These are phyloP conservation scores for Adansonia digitata DNA, from an alignment of 345 rosid genomes.

Conservation along the genomic window DNA sequence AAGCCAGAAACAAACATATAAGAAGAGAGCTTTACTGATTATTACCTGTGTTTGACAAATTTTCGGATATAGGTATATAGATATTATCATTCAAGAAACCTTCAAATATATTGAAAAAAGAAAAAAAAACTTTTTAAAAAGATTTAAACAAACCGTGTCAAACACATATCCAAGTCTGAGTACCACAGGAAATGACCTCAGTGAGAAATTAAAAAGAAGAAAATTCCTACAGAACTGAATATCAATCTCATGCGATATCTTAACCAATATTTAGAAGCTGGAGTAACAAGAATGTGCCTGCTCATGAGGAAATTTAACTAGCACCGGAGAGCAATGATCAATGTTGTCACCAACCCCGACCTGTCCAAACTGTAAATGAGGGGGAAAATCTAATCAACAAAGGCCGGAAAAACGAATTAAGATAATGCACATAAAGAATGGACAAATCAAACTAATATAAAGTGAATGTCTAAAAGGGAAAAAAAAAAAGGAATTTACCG, in stretches of 20 bases:
- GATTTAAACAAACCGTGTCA: too few relatives aligned
- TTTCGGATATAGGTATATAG: too few relatives aligned
- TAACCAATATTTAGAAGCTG: slow-evolving; percentile 22
- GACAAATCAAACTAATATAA: background rate
- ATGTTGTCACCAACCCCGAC: slow-evolving; percentile 78
- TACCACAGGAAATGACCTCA: slow-evolving; percentile 9
- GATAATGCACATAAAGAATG: background rate
- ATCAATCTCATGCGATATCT: slow-evolving; percentile 24
- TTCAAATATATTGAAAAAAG: too few relatives aligned
- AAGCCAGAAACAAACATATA: slow-evolving; percentile 11
- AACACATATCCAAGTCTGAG: too few relatives aligned
- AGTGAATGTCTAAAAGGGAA: background rate
- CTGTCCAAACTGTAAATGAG: slow-evolving; percentile 79
- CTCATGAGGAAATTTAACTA: slow-evolving; percentile 67
- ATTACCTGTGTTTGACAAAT: too few relatives aligned
- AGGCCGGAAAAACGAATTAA: background rate
- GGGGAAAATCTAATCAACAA: background rate
- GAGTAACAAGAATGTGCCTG: slow-evolving; percentile 59
- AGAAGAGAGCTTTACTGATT: too few relatives aligned
- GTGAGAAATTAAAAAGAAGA: slow-evolving; percentile 15
- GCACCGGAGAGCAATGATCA: slow-evolving; percentile 78
- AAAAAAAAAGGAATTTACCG: background rate
- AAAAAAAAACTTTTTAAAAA: too few relatives aligned
- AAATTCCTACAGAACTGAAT: slow-evolving; percentile 19
- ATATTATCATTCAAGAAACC: too few relatives aligned